These are phyloP conservation scores for Fusarium drepaniforme DNA, from an alignment of 2,329 filamentous ascomycete species.

Conservation along the genomic window DNA sequence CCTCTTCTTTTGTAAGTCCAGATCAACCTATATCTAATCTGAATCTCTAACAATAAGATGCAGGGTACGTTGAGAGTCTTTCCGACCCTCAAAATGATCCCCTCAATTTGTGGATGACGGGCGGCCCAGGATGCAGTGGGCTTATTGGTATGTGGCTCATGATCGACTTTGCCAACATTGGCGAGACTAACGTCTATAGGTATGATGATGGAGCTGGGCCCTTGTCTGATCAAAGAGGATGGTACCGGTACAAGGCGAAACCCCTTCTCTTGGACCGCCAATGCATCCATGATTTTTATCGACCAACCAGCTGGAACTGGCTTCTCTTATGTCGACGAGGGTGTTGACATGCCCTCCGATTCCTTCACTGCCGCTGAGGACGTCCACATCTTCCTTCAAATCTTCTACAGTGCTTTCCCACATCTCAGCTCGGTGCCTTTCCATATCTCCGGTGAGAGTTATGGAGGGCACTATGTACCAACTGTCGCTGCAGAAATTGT, in stretches of 20 bases:
- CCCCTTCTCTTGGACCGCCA: conserved; percentile 35
- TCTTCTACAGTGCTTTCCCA: conserved; percentile 30
- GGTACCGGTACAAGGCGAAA: conserved; percentile 25
- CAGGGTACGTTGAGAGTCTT: conserved; percentile 37
- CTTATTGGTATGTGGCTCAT: background rate
- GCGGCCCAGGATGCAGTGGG: conserved; percentile 31
- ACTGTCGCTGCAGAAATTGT: conserved; percentile 38
- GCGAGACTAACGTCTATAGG: conserved; percentile 11
- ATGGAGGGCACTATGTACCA: conserved; percentile 39
- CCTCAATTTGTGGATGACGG: conserved; percentile 36
- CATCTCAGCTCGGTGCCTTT: conserved; percentile 16
- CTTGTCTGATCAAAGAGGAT: conserved; percentile 31
- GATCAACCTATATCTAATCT: background rate
- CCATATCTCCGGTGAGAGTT: conserved; percentile 37
- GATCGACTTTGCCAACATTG: background rate
- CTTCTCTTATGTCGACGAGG: conserved; percentile 38
- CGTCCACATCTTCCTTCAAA: conserved; percentile 34
- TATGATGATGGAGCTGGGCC: conserved; percentile 33
- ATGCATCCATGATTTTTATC: conserved; percentile 39
- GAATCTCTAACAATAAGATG: background rate
- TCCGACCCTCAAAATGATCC: conserved; percentile 25
- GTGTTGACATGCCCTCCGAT: conserved; percentile 17
- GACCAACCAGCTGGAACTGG: conserved; percentile 38
- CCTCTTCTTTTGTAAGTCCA: conserved; percentile 30
- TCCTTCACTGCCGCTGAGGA: conserved; percentile 34